Percentiles rank a stretch among this genome's conserved stretches.
Evolutionary conservation across 2,329 filamentous ascomycete species (phyloP).

Genomic region (Aspergillus pseudoviridinutans): DNA sequence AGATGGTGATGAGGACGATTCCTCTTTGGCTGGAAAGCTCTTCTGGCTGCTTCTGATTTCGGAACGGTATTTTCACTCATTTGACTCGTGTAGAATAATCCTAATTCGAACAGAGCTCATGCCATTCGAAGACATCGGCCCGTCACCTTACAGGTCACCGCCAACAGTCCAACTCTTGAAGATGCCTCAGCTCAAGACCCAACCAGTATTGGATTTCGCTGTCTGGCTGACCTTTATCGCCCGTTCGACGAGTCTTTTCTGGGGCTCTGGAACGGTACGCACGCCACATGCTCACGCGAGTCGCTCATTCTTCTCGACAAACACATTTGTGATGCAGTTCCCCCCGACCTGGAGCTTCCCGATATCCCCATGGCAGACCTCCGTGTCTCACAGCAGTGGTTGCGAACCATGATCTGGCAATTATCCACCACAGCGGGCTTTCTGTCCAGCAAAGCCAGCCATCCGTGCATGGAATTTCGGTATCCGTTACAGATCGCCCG

Average conservation of each 20-base stretch:
- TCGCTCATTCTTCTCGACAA: slow-evolving; percentile 48
- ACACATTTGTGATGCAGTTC: slow-evolving; percentile 51
- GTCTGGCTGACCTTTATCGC: slow-evolving; percentile 58
- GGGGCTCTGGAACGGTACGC: slow-evolving; percentile 58
- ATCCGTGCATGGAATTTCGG: slow-evolving; percentile 59
- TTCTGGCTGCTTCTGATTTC: slow-evolving; percentile 66
- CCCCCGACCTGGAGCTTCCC: slow-evolving; percentile 52
- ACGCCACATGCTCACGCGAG: slow-evolving; percentile 42
- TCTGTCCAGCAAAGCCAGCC: slow-evolving; percentile 57
- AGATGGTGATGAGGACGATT: slow-evolving; percentile 49
- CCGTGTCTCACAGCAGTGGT: slow-evolving; percentile 65
- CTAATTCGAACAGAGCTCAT: slow-evolving; percentile 49
- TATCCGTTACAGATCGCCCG: slow-evolving; percentile 61
- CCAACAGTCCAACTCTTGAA: slow-evolving; percentile 48
- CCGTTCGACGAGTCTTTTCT: slow-evolving; percentile 63
- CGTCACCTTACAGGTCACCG: slow-evolving; percentile 58
- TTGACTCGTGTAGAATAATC: neutral
- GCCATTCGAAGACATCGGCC: slow-evolving; percentile 62
- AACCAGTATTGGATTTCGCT: slow-evolving; percentile 56
- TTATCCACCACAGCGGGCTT: slow-evolving; percentile 63
- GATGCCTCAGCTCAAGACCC: slow-evolving; percentile 48
- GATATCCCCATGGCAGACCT: slow-evolving; percentile 65
- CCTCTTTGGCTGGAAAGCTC: slow-evolving; percentile 44
- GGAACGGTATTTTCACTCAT: slow-evolving; percentile 52
- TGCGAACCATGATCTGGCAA: slow-evolving; percentile 69